Base-by-base conservation (phyloP, 1,284 basidiomycete species). In the Ceratobasidium sp. region DNA sequence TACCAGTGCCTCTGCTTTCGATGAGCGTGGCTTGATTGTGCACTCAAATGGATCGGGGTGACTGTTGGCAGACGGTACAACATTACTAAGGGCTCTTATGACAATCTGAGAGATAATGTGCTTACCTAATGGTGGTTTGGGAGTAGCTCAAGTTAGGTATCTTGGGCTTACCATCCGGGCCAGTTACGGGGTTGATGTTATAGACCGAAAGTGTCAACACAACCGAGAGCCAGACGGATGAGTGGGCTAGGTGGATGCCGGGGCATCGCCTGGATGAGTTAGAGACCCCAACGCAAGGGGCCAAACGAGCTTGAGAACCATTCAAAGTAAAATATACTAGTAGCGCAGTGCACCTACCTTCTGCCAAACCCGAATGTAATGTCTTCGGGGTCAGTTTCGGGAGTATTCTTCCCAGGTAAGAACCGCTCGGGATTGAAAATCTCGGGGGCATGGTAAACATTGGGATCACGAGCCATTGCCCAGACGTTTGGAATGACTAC, bases 341-440 rank as follows among this genome's bases (percentile, higher is more conserved):
- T 41, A 4, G 11, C 36, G 11, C 36, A 41, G 36, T 41, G 33
- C 24, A 44, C 65, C 27, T 19, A 67, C 65, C 65, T 53, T 36
- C 65, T 67, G 2, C 65, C 65, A 44, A 67, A 67, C 29, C 65
- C 65, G 54, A 67, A 67, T 14, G 41, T n/a, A 36, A 67, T 33
- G 22, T 17, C 41, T 11, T 14, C n/a, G 1, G 50, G 48, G 50
- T 67, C 65, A n/a, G 41, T 6, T 48, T 67, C 65, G n/a, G 65
- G 48, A 3, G 19, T 50, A 14, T 33, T 31, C 19, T 33, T 31
- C 3, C 29, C 41, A 41, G 15, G n/a, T 31, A 67, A 14, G 65
- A 67, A 67, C 8, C 65, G 48, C 24, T 54, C 29, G 6, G 65
- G 65, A 4, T 41, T 67, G 51, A 67, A 67, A 15, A 41, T 22